A percentile compares a stretch with the other conserved stretches of the same genome.
phyloP scores from a whole-genome alignment of 2,329 filamentous ascomycete genomes.

The Fusarium annulatum region DNA sequence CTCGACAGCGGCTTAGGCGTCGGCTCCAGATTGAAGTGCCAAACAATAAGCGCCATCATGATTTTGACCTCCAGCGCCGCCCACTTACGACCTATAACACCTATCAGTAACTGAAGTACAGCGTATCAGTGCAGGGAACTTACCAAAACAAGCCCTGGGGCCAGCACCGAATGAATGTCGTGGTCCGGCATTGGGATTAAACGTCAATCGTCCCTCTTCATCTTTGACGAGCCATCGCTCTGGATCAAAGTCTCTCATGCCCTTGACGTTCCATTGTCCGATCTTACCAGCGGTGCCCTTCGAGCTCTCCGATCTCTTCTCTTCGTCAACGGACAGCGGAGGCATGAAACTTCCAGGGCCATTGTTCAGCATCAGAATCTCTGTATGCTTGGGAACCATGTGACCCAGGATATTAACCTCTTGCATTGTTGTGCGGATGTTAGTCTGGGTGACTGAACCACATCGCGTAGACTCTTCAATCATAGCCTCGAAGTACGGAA shows the following conservation, averaged over 20 bases:
- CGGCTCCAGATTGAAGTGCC: not conserved
- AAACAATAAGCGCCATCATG: not conserved
- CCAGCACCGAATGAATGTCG: not conserved
- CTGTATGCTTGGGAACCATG: not conserved
- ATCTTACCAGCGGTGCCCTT: not conserved
- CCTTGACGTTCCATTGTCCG: not conserved
- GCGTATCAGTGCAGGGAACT: too few relatives aligned
- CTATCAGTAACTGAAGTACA: accelerated
- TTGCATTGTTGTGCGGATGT: not conserved
- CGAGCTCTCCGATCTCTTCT: not conserved
- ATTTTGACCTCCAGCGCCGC: not conserved
- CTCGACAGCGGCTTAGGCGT: not conserved
- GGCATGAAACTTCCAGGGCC: not conserved
- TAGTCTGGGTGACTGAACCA: not conserved
- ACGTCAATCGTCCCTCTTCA: not conserved
- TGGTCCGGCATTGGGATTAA: not conserved
- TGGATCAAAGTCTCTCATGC: not conserved
- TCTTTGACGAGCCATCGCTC: not conserved
- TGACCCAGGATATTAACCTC: not conserved
- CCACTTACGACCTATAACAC: not conserved
- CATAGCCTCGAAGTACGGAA: not conserved
- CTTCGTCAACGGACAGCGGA: not conserved
- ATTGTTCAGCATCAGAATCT: not conserved
- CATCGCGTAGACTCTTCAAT: not conserved
- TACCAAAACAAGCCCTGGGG: not conserved